Evolutionary conservation across 495 filamentous ascomycete genomes (phyloP).

Genomic region (Parmelia sp.): DNA sequence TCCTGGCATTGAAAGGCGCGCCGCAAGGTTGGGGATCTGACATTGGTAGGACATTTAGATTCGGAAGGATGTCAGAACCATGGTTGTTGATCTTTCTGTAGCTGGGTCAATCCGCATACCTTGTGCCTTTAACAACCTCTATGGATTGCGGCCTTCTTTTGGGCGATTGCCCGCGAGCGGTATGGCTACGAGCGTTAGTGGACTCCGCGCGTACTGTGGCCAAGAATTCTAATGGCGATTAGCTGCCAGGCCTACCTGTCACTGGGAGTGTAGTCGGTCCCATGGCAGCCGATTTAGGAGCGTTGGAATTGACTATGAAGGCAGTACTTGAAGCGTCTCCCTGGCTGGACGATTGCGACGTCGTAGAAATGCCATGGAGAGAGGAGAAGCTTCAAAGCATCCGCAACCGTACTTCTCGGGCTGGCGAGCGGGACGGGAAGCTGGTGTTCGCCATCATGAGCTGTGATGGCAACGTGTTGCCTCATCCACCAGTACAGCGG

Average conservation of each 20-base stretch:
- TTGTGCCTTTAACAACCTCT: neutral
- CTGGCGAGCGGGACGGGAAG: neutral
- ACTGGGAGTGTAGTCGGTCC: neutral
- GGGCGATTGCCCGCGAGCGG: neutral
- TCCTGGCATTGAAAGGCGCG: constrained; percentile 36
- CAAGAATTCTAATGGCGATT: too few species aligned
- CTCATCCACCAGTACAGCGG: constrained; percentile 48
- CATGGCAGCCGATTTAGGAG: neutral
- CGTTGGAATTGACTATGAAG: constrained; percentile 33
- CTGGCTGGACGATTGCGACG: constrained; percentile 34
- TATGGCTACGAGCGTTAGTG: neutral
- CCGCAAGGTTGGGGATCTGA: constrained; percentile 39
- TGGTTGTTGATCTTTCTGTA: constrained; percentile 1
- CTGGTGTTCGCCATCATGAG: constrained; percentile 48
- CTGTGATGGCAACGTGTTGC: constrained; percentile 42
- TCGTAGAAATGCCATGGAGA: constrained; percentile 33
- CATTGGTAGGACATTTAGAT: constrained; percentile 24
- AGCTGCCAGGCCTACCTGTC: neutral
- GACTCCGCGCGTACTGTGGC: too few species aligned
- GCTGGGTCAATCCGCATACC: constrained; percentile 44
- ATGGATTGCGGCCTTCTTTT: neutral
- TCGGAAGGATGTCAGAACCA: constrained; percentile 4
- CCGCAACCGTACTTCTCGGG: neutral
- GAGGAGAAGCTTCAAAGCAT: neutral
- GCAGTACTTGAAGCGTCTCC: constrained; percentile 32